Evolutionary conservation across 2,329 filamentous ascomycete genomes (phyloP), one percentile per base, ranked within the genome.

Genomic region (Raffaelea arxii): DNA sequence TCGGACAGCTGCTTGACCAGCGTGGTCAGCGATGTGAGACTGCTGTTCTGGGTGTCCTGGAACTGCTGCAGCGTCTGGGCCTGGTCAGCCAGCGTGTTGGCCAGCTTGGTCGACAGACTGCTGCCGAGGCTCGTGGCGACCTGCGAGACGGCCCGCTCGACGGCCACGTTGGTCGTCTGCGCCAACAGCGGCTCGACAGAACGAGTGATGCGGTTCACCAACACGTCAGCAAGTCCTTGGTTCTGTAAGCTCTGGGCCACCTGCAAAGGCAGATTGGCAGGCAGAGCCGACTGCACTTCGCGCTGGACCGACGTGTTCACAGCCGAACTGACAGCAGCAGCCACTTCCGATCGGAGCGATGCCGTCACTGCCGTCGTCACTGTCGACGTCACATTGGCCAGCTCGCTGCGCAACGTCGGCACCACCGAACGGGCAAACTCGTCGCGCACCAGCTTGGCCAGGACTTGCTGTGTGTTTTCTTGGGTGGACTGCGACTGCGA

Each of bases 371-470:
- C 80, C 51, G 84, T 82, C 46, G 83, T 77, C 24, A 95, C 72
- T 4, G 82, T 75, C 51, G n/a, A n/a, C n/a, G n/a, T n/a, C n/a
- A n/a, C n/a, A n/a, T 79, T 77, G 39, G 78, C 73, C 14, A 86
- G 80, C 37, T 82, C 72, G 44, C 81, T 75, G 36, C 80, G 76
- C 47, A 97, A 69, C 25, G 81, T 72, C 11, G 92, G 91, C 44
- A 95, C 70, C 39, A 96, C 78, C 14, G 80, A 74, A 46, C 80
- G 74, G 51, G 86, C 77, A 53, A 95, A 86, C 61, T 85, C 84
- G 41, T 80, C 75, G 41, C 79, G 77, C 43, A 95, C 82, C 54
- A 94, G 86, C 50, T 80, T 81, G 50, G 80, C 74, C 32, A 96
- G 74, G 21, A 86, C 86, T 56, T 84, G 82, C 62, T 82, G 74